Percentiles rank a stretch among this genome's conserved stretches.
Evolutionary conservation across 345 rosid species (phyloP).

Genomic region (Corchorus olitorius): DNA sequence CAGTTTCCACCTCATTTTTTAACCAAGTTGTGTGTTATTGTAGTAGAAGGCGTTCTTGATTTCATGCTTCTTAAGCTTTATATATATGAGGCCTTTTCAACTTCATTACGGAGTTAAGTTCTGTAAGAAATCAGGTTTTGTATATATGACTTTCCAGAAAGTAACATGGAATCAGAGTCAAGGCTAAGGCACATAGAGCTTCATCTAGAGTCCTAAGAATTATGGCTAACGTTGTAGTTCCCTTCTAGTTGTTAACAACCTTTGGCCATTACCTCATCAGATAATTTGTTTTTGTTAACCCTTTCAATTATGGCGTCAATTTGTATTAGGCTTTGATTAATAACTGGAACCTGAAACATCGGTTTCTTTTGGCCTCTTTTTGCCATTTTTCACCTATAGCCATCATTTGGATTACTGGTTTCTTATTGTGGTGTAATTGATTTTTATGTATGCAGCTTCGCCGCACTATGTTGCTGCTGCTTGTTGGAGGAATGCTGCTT

Average conservation of each 20-base stretch:
- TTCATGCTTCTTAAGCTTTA: neutral
- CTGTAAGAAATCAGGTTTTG: neutral
- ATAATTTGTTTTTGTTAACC: neutral
- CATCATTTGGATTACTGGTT: neutral
- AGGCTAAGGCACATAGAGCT: neutral
- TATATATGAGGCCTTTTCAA: neutral
- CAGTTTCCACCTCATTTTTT: no score
- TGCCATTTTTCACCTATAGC: neutral
- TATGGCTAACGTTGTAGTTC: neutral
- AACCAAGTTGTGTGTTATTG: no score
- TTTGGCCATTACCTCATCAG: neutral
- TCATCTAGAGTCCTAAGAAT: neutral
- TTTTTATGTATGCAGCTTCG: slow-evolving; percentile 38
- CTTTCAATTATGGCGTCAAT: neutral
- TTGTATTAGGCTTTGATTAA: neutral
- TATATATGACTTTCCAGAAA: neutral
- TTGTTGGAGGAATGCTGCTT: slow-evolving; percentile 53
- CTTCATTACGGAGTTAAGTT: neutral
- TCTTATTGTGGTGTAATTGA: slow-evolving; percentile 19
- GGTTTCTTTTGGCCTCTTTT: neutral
- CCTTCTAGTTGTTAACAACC: slow-evolving; percentile 1
- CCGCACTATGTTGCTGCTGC: slow-evolving; percentile 53
- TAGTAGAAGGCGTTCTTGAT: neutral
- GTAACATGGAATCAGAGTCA: neutral
- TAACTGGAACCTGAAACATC: neutral